Conservation (phyloP, 2,329 filamentous ascomycete genomes). For the Curvularia sp. region DNA sequence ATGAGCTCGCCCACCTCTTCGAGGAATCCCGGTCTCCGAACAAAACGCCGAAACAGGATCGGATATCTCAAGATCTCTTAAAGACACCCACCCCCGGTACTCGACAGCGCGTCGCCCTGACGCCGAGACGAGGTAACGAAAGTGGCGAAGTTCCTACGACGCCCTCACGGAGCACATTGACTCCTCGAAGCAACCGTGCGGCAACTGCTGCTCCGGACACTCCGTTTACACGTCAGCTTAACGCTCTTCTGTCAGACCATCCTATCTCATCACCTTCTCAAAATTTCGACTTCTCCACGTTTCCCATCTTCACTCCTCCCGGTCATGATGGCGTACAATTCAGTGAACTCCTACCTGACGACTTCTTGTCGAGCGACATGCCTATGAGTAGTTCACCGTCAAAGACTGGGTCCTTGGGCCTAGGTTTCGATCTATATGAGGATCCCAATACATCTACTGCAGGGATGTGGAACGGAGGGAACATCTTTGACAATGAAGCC, state of each 20-base stretch:
- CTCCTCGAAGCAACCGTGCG: slow-evolving; percentile 47
- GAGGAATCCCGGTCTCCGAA: slow-evolving; percentile 66
- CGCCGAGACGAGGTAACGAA: slow-evolving; percentile 39
- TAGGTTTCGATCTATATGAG: slow-evolving; percentile 49
- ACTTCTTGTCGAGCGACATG: slow-evolving; percentile 49
- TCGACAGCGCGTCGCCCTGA: slow-evolving; percentile 47
- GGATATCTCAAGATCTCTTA: slow-evolving; percentile 58
- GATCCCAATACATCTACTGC: slow-evolving; percentile 47
- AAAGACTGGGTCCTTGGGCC: slow-evolving; percentile 27
- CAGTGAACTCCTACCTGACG: slow-evolving; percentile 39
- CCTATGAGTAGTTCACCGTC: slow-evolving; percentile 48
- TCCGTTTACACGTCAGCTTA: slow-evolving; percentile 69
- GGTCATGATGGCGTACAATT: slow-evolving; percentile 36
- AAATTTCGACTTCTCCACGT: slow-evolving; percentile 47
- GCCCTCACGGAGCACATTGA: slow-evolving; percentile 48
- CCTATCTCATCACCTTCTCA: slow-evolving; percentile 43
- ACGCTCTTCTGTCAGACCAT: slow-evolving; percentile 62
- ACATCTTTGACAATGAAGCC: slow-evolving; percentile 45
- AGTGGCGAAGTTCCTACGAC: slow-evolving; percentile 25
- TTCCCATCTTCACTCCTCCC: slow-evolving; percentile 43
- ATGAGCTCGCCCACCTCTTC: slow-evolving; percentile 71
- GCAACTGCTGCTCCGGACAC: slow-evolving; percentile 53
- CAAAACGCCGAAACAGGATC: slow-evolving; percentile 65
- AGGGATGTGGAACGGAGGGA: slow-evolving; percentile 45
- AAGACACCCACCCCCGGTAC: slow-evolving; percentile 55